Evolutionary conservation across 2,329 filamentous ascomycete genomes (phyloP), one percentile per base, ranked within the genome.

Genomic region (Alternaria sp.): DNA sequence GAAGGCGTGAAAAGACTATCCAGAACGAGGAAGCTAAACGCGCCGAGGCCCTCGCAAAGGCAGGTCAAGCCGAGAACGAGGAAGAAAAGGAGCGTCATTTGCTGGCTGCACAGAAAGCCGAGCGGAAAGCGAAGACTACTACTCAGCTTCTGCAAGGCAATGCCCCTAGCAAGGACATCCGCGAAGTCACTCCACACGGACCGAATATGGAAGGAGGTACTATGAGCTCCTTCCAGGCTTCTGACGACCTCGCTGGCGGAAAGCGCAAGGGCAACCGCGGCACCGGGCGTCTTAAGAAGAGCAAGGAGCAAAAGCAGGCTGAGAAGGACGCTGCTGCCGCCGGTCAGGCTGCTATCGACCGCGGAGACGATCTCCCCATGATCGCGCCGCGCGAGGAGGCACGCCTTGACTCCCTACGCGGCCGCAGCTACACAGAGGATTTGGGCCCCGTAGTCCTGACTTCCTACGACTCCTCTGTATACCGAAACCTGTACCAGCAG

Each of bases 401-500:
- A 78, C 78, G 84, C 66, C 66, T 85, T 58, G 82, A 84, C 75
- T 77, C 79, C 10, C 69, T 78, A 58, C 78, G 78, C 63, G 79
- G 75, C 51, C 79, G 79, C 47, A 82, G 80, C 67, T 82, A 85
- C 65, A 81, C 83, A n/a, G 85, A 87, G 70, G 86, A 87, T 65
- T 61, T 78, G 2, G 75, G 73, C 5, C 75, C 84, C 0, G 74
- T 72, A 4, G 76, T 78, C 23, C 56, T 78, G 21, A 78, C 76
- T 63, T 86, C 88, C 64, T 96, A 92, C 80, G 90, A 92, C 70
- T 96, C 94, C 55, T 97, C 97, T 78, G 94, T 92, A 18, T 99
- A 96, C 83, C 94, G 96, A 75, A 94, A 97, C 79, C 95, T 99
- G 61, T 97, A 97, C 79, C 94, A 97, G 75, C 94, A 97, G 79